Percentiles rank a stretch among this genome's conserved stretches.
Conservation (phyloP, 768 basidiomycete genomes). For the Tulasnella sp. region DNA sequence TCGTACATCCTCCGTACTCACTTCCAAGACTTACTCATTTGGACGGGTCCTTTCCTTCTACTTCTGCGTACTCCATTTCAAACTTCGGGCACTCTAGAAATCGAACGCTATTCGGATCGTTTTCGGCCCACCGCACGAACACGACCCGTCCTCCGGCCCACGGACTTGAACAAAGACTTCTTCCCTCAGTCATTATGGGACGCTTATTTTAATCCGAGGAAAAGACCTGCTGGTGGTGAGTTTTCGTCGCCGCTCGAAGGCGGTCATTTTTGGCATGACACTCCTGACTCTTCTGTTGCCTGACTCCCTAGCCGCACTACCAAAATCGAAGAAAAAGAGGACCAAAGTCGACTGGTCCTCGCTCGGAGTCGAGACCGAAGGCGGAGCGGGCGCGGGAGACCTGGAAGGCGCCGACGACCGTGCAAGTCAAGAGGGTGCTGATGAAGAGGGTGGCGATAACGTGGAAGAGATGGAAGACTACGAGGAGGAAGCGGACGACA, state of each 20-base stretch:
- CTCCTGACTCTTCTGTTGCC: background rate
- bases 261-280: background rate
- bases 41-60: background rate
- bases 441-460: slow-evolving; percentile 70
- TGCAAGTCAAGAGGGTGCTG: background rate
- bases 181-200: slow-evolving; percentile 80
- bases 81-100: background rate
- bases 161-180: slow-evolving; percentile 72
- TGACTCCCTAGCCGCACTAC: background rate
- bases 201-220: slow-evolving; percentile 74
- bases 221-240: slow-evolving; percentile 47
- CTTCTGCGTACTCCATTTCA: background rate
- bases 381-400: slow-evolving; percentile 53
- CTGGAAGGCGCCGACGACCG: slow-evolving; percentile 19
- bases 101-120: slow-evolving; percentile 29
- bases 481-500: slow-evolving; percentile 76
- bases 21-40: background rate
- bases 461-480: slow-evolving; percentile 72
- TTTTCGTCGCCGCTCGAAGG: background rate
- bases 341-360: slow-evolving; percentile 47
- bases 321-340: slow-evolving; percentile 43
- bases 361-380: slow-evolving; percentile 64
- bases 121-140: slow-evolving; percentile 37
- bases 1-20: background rate
- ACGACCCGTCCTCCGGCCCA: slow-evolving; percentile 69